Base-by-base conservation (phyloP, 176 grass and related monocot genomes). In the Oryza punctata region DNA sequence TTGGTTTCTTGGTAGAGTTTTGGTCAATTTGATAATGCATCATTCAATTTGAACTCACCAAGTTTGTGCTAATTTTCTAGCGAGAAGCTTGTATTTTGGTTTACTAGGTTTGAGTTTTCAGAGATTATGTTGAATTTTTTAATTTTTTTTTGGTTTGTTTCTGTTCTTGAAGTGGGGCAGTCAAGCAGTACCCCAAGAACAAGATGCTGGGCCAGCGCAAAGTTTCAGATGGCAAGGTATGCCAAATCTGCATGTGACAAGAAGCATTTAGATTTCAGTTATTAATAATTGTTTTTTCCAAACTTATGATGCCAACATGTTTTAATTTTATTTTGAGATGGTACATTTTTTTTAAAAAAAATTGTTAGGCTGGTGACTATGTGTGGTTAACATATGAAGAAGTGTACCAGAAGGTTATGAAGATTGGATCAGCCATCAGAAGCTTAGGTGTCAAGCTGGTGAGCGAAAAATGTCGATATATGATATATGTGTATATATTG, bases 361-460 rank as follows among this genome's bases (percentile, higher is more conserved):
- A 2, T 89, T 21, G 70, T 38, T 49, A 98, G 96, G 93, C 85
- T 21, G 87, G 93, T 24, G 66, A 81, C 23, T 98, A 90, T 83
- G 87, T 71, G 52, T 98, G 96, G 96, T 78, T 91, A 87, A 95
- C 91, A 43, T 98, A 93, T 27, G 92, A 93, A 59, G 85, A 95
- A 81, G 96, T 91, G 7, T 81, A 91, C 82, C 54, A 93, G 72
- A 57, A 77, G 33, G 87, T 81, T 63, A 35, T 91, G 38, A 87
- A 78, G 72, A 86, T 95, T 70, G 96, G 96, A 30, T 91, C 91
- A 70, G 88, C 87, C 41, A 89, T 98, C 54, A 60, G 79, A 82
- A 81, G 76, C 59, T 71, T 44, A 5, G 87, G 96, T 12, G 70
- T 98, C 3, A 75, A 88, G 10, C 76, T 50, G n/a, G 96, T 98